Conservation (phyloP, 225 moss, liverwort and hornwort genomes). For the Climacium dendroides region DNA sequence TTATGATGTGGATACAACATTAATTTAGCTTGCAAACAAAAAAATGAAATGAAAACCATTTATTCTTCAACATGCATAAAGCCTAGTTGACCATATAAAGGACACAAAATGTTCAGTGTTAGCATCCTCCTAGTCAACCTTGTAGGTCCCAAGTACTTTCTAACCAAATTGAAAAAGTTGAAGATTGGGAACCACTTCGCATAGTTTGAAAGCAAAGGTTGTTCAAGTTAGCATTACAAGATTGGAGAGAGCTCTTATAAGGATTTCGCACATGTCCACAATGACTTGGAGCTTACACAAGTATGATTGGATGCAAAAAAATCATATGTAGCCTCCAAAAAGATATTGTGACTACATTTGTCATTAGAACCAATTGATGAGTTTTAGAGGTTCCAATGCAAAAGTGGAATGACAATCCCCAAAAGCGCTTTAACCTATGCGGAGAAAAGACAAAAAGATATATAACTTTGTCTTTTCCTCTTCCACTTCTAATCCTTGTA, state of each 20-base stretch:
- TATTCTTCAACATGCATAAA: background rate
- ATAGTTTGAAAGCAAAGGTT: background rate
- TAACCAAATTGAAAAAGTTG: background rate
- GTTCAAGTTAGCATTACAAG: no score
- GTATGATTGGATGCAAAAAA: background rate
- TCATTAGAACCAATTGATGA: background rate
- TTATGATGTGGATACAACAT: background rate
- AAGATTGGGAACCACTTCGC: background rate
- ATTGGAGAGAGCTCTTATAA: background rate
- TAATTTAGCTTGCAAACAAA: background rate
- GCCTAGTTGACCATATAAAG: background rate
- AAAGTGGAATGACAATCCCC: background rate
- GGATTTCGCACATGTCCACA: fast-evolving
- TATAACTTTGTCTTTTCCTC: background rate
- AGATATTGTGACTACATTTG: background rate
- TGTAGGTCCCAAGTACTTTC: background rate
- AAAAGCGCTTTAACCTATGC: fast-evolving
- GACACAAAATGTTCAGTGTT: fast-evolving
- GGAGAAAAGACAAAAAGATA: background rate
- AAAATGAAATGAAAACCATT: background rate
- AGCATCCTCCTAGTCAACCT: background rate
- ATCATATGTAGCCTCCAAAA: background rate
- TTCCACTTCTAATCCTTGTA: no score
- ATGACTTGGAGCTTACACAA: background rate
- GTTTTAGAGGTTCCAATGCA: fast-evolving